These are phyloP conservation scores for Trichosanthes cucumerina DNA, from an alignment of 306 rosid genomes.

Conservation along the genomic window DNA sequence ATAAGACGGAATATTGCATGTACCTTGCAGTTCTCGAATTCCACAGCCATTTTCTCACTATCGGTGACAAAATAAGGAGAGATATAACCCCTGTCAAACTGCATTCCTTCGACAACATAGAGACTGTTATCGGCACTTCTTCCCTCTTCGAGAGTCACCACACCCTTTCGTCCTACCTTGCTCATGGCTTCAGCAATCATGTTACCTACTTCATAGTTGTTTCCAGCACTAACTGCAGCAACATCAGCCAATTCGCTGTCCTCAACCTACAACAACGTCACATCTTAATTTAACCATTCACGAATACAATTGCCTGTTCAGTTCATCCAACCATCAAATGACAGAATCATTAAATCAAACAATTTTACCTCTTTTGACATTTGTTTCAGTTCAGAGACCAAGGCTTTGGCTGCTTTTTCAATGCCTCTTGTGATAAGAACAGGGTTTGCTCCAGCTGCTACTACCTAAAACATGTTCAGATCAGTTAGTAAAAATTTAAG, in stretches of 20 bases:
- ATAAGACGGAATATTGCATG: neutral
- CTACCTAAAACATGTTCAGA: conserved; percentile 44
- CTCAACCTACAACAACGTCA: conserved; percentile 57
- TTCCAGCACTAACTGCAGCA: conserved; percentile 99
- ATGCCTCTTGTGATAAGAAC: conserved; percentile 95
- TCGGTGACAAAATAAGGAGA: conserved; percentile 98
- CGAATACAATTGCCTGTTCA: neutral
- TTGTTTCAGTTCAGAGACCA: conserved; percentile 64
- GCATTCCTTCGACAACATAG: conserved; percentile 99
- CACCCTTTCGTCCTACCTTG: conserved; percentile 95
- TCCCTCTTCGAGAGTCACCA: conserved; percentile 97
- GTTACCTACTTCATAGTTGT: conserved; percentile 80
- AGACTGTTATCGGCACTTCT: conserved; percentile 88
- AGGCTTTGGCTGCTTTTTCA: conserved; percentile 79
- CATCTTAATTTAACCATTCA: neutral
- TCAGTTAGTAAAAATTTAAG: neutral
- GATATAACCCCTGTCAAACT: conserved; percentile 95
- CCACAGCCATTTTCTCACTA: conserved; percentile 95
- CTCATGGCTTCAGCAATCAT: conserved; percentile 99
- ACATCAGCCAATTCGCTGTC: conserved; percentile 97
- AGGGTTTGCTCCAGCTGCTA: conserved; percentile 99
- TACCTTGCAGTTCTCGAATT: conserved; percentile 94
- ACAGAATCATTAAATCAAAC: neutral
- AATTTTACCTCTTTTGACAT: conserved; percentile 78
- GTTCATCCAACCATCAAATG: neutral